Evolutionary conservation across 129 eudicot species (phyloP).

Genomic region (Heracleum sosnowskyi): DNA sequence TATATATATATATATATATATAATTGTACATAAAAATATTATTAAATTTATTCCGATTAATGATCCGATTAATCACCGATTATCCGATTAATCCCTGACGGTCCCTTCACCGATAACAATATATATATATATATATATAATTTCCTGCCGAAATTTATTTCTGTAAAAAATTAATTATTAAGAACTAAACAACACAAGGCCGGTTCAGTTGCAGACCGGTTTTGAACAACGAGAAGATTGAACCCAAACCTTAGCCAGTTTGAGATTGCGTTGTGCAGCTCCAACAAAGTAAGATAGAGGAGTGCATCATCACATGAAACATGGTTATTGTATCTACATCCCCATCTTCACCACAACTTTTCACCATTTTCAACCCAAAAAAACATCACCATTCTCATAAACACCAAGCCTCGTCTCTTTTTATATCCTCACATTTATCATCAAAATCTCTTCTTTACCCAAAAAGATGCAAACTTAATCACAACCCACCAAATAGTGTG

Average conservation of each 20-base stretch:
- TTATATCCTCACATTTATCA: background rate
- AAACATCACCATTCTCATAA: background rate
- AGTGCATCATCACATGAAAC: background rate
- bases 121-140: too few relatives aligned
- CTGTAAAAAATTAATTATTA: too few relatives aligned
- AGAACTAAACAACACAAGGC: background rate
- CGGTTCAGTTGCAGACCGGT: background rate
- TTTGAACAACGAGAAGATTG: background rate
- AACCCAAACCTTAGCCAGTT: background rate
- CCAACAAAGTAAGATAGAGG: background rate
- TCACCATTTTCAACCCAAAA: slow-evolving; percentile 4
- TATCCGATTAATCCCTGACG: too few relatives aligned
- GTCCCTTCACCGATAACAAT: too few relatives aligned
- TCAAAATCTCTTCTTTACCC: slow-evolving; percentile 1
- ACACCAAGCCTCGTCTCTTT: background rate
- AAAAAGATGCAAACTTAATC: slow-evolving; percentile 6
- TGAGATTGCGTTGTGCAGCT: background rate
- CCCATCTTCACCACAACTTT: slow-evolving; percentile 3
- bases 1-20: too few relatives aligned
- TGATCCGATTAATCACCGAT: too few relatives aligned
- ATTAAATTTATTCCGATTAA: too few relatives aligned
- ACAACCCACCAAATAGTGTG: background rate
- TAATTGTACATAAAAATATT: too few relatives aligned
- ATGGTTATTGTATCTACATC: slow-evolving; percentile 5
- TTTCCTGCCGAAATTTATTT: too few relatives aligned